Evolutionary conservation across 495 filamentous ascomycete genomes (phyloP).

Genomic region (Chaetomidium leptoderma): DNA sequence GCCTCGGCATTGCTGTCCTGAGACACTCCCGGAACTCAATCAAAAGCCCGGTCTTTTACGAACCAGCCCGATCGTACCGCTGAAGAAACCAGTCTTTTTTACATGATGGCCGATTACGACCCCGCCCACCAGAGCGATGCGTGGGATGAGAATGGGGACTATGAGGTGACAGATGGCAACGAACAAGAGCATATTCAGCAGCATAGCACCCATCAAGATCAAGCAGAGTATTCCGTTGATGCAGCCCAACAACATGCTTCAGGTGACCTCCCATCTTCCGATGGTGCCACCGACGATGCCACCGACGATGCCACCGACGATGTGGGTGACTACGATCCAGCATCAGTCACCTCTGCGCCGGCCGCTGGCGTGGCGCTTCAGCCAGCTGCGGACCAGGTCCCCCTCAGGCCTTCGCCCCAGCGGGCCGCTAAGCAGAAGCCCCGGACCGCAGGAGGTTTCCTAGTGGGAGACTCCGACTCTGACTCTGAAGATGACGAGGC

Average conservation of each 20-base stretch:
- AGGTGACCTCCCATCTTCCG: slow-evolving; percentile 42
- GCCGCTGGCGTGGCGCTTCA: slow-evolving; percentile 18
- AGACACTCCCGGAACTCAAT: neutral
- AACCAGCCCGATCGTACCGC: neutral
- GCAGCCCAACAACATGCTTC: slow-evolving; percentile 40
- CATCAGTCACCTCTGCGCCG: slow-evolving; percentile 37
- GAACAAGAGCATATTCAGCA: slow-evolving; percentile 52
- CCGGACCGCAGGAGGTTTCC: slow-evolving; percentile 73
- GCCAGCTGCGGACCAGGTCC: slow-evolving; percentile 27
- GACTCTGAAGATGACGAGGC: slow-evolving; percentile 41
- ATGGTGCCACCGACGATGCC: slow-evolving; percentile 41
- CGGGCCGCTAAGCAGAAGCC: slow-evolving; percentile 54
- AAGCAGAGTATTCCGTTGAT: slow-evolving; percentile 45
- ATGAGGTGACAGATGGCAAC: slow-evolving; percentile 45
- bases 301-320: slow-evolving; percentile 47
- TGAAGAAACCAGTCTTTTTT: neutral
- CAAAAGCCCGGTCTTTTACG: neutral
- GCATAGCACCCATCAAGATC: slow-evolving; percentile 46
- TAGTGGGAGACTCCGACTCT: slow-evolving; percentile 66
- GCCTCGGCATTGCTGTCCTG: neutral
- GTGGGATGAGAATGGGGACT: slow-evolving; percentile 51
- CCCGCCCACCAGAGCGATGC: slow-evolving; percentile 33
- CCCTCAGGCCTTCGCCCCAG: slow-evolving; percentile 35
- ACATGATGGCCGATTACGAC: slow-evolving; percentile 39
- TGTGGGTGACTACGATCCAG: slow-evolving; percentile 50